phyloP scores from a whole-genome alignment of 345 rosid species.

The Syzygium oleosum region DNA sequence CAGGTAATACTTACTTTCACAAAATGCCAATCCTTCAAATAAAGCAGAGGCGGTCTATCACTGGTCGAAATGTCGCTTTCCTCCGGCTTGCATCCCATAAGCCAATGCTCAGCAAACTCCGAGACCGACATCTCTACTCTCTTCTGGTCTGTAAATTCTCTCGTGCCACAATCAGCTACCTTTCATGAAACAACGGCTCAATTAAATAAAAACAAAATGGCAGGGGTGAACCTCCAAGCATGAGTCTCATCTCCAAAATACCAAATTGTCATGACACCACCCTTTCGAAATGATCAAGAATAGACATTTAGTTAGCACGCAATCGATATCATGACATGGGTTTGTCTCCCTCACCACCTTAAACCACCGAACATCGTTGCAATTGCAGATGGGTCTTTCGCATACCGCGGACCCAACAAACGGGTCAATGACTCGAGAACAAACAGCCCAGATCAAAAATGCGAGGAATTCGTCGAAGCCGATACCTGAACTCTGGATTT shows the following conservation, averaged over 20 bases:
- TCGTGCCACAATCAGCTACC: constrained; percentile 87
- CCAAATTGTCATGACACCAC: neutral
- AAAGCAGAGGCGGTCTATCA: constrained; percentile 34
- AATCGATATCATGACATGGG: neutral
- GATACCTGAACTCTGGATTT: constrained; percentile 74
- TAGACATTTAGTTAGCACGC: neutral
- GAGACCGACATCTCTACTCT: constrained; percentile 72
- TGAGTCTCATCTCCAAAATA: neutral
- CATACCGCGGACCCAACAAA: neutral
- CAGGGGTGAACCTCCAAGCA: neutral
- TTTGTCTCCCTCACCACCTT: neutral
- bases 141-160: constrained; percentile 79
- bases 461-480: neutral
- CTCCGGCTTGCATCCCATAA: constrained; percentile 2
- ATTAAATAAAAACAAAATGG: neutral
- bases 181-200: constrained; percentile 1
- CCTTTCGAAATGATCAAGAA: neutral
- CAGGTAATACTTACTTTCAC: constrained; percentile 39
- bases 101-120: constrained; percentile 57
- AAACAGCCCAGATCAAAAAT: neutral
- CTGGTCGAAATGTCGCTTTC: neutral
- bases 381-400: neutral
- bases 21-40: constrained; percentile 97
- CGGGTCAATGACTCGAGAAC: neutral
- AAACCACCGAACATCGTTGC: neutral